These are phyloP conservation scores for Huiozyma sinensis DNA, from an alignment of 805 yeast genomes.

Conservation along the genomic window DNA sequence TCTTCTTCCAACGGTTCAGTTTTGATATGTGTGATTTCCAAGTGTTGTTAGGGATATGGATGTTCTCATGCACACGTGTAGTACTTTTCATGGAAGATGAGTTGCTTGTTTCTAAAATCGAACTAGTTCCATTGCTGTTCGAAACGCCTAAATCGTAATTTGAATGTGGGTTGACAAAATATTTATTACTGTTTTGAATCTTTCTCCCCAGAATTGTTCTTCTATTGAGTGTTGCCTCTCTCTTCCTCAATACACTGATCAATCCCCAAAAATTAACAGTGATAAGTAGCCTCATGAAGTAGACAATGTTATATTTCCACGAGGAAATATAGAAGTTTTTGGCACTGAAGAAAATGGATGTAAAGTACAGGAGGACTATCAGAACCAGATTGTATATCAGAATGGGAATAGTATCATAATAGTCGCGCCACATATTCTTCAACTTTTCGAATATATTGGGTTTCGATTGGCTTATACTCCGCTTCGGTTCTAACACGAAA, in stretches of 20 bases:
- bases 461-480: slow-evolving; percentile 2
- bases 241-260: slow-evolving; percentile 21
- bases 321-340: slow-evolving; percentile 1
- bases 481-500: slow-evolving; percentile 15
- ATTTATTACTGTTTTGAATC: slow-evolving; percentile 21
- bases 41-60: no score
- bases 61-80: no score
- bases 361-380: slow-evolving; percentile 10
- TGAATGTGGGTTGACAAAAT: slow-evolving; percentile 19
- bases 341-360: slow-evolving; percentile 10
- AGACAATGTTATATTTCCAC: slow-evolving; percentile 19
- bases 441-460: slow-evolving; percentile 3
- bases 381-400: slow-evolving; percentile 15
- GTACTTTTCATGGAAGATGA: no score
- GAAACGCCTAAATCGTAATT: slow-evolving; percentile 4
- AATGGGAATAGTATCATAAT: slow-evolving; percentile 21
- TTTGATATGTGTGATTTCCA: no score
- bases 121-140: no score
- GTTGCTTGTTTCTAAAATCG: no score
- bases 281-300: slow-evolving; percentile 18
- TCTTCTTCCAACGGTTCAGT: no score
- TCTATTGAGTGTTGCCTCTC: slow-evolving; percentile 18
- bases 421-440: slow-evolving; percentile 16
- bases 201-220: slow-evolving; percentile 25
- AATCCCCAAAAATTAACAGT: slow-evolving; percentile 27